These are phyloP conservation scores for Fusarium sp. DNA, from an alignment of 2,329 filamentous ascomycete genomes.

Conservation along the genomic window DNA sequence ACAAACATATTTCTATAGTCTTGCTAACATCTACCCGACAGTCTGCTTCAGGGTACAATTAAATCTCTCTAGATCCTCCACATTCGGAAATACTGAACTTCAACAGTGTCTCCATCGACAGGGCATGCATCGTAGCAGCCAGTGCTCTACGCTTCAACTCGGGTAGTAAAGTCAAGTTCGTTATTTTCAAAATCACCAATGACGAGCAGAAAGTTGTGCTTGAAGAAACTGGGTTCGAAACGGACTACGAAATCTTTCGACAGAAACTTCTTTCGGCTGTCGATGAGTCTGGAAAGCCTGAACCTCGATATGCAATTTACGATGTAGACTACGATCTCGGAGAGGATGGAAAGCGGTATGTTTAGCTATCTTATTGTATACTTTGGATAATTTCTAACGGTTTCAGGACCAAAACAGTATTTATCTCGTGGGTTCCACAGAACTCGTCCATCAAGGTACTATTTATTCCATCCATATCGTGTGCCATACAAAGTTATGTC, in stretches of 20 bases:
- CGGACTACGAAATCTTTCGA: constrained; percentile 31
- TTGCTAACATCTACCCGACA: neutral
- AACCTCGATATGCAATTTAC: constrained; percentile 35
- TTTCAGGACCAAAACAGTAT: constrained; percentile 28
- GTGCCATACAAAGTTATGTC: accelerated
- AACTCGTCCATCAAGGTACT: constrained; percentile 31
- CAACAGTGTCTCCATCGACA: constrained; percentile 24
- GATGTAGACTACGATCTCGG: constrained; percentile 38
- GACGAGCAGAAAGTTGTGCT: constrained; percentile 27
- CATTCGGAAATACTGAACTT: neutral
- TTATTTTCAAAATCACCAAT: constrained; percentile 35
- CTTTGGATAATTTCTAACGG: neutral
- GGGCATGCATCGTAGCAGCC: constrained; percentile 28
- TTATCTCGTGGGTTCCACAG: constrained; percentile 38
- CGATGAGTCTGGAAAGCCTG: constrained; percentile 14
- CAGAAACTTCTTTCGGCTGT: constrained; percentile 21
- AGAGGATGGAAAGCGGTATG: constrained; percentile 31
- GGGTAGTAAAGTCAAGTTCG: constrained; percentile 26
- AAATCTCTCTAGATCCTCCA: neutral
- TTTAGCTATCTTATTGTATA: accelerated
- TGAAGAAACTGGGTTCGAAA: constrained; percentile 18
- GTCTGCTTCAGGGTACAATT: constrained; percentile 21
- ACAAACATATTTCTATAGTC: accelerated
- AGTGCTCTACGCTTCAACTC: constrained; percentile 13
- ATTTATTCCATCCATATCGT: neutral